phyloP scores from a whole-genome alignment of 257 asterid species.

The Rubia yunnanensis region DNA sequence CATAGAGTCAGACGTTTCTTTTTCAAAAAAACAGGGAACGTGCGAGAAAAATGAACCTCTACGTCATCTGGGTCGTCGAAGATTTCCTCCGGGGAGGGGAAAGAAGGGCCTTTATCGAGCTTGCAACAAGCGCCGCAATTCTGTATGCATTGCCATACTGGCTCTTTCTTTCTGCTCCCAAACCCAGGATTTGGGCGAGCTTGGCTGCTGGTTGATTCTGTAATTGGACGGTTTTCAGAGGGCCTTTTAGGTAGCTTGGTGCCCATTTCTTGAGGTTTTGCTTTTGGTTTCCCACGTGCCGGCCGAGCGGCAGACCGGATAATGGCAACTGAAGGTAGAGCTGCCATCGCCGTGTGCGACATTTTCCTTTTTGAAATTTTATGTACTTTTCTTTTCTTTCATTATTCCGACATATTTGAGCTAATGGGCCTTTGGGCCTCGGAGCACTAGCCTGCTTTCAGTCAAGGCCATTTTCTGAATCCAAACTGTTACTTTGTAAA shows the following conservation, averaged over 20 bases:
- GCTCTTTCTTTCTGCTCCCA: slow-evolving; percentile 55
- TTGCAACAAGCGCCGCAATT: slow-evolving; percentile 97
- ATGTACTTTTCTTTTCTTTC: not conserved
- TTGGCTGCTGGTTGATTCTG: not conserved
- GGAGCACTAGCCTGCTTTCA: not conserved
- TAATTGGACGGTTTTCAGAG: not conserved
- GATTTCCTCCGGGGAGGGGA: slow-evolving; percentile 73
- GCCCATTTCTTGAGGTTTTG: slow-evolving; percentile 15
- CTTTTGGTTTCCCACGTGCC: slow-evolving; percentile 22
- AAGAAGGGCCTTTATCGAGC: slow-evolving; percentile 71
- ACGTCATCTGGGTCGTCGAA: slow-evolving; percentile 73
- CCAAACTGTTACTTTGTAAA: no score
- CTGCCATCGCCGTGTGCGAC: slow-evolving; percentile 17
- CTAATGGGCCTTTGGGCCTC: not conserved
- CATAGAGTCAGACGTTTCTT: no score
- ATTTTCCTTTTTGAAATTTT: no score
- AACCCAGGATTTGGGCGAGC: slow-evolving; percentile 33
- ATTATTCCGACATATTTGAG: not conserved
- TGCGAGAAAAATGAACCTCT: slow-evolving; percentile 37
- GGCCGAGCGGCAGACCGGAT: slow-evolving; percentile 30
- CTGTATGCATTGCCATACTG: slow-evolving; percentile 69
- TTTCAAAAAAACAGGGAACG: not conserved
- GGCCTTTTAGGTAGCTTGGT: slow-evolving; percentile 17
- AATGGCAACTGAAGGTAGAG: slow-evolving; percentile 35
- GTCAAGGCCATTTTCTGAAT: no score